Evolutionary conservation across 768 basidiomycete genomes (phyloP), one percentile per base, ranked within the genome.

Genomic region (Exsudoporus frostii): DNA sequence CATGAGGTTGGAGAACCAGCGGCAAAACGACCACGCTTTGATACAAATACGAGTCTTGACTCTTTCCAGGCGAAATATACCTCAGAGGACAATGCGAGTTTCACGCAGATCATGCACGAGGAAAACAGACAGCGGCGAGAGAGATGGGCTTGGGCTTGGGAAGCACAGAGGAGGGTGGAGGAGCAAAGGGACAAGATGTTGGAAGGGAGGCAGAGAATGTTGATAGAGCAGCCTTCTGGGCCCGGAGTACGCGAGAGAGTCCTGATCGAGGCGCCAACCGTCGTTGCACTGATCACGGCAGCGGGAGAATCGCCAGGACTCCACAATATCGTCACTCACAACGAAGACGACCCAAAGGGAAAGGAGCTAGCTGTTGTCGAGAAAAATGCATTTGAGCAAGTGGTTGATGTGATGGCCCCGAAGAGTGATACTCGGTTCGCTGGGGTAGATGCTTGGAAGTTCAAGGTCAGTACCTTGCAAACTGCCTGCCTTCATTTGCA

Each of bases 51-150:
- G 65, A 85, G 80, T 50, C 79, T 98, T 17, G 93, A 98, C 67
- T 74, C 74, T 15, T 99, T 98, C 68, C 97, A 98, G 68, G 83
- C 91, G 0, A 81, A 80, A 39, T 97, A 92, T 68, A 98, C 97
- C 2, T 97, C 94, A 0, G 94, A 98, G 66, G 97, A 99, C 71
- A 99, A 99, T 69, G 85, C 95, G 6, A 97, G 94, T 54, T 98
- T 99, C 68, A 92, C 93, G 9, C 79, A 91, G 57, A 95, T 98
- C 54, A 73, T 99, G 50, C 84, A 93, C 53, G 84, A 88, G 50
- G 96, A 98, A 76, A 98, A 99, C 66, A 74, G 77, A 68, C 78
- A 80, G 60, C 79, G 93, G 54, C 85, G 84, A 66, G 89, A 91
- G 66, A 84, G 76, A 67, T 92, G 86, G 77, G 82, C 73, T 0